Evolutionary conservation across 2,329 filamentous ascomycete species (phyloP), one percentile per base, ranked within the genome.

Genomic region (Elsinoe fawcettii): DNA sequence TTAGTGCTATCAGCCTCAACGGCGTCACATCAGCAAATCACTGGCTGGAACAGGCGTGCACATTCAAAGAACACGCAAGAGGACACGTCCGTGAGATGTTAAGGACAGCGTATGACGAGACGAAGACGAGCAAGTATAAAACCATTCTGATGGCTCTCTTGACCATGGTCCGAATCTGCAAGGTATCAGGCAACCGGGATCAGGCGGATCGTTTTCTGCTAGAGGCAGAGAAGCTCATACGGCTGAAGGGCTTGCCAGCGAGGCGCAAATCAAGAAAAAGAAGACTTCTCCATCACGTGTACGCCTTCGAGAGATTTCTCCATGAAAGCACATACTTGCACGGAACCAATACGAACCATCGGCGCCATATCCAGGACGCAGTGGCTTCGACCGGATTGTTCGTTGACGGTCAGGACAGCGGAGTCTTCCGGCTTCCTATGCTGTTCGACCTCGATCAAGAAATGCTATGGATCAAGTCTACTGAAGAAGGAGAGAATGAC

Each of bases 1-100:
- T 73, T 4, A 73, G 73, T 27, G 73, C 74, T 0, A 69, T 73
- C 6, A 70, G 71, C 27, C 62, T 74, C 0, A 64, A 69, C 5
- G 64, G 65, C 16, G 57, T 55, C 18, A 66, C 67, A 18, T 55
- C 60, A 14, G 65, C 63, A 3, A 54, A 65, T 18, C 62, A 60
- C 9, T 72, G 71, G 70, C 60, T 65, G 8, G 70, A 70, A 62
- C 62, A 67, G 46, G 65, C 62, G 30, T 47, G 60, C 12, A 14
- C 34, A 6, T 68, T 67, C 56, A 61, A 67, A 18, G 55, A 63
- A 22, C 55, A 65, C 55, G 67, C 68, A 2, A 63, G 66, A 0
- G 65, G 68, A 0, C 64, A 36, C 20, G 20, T 23, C 14, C 47
- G 47, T 27, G 4, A 12, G 11, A 32, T 51, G 47, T 23, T 51